A percentile compares a stretch with the other conserved stretches of the same genome.
Evolutionary conservation across 495 filamentous ascomycete species (phyloP).

Genomic region (Aspergillus heteromorphus): DNA sequence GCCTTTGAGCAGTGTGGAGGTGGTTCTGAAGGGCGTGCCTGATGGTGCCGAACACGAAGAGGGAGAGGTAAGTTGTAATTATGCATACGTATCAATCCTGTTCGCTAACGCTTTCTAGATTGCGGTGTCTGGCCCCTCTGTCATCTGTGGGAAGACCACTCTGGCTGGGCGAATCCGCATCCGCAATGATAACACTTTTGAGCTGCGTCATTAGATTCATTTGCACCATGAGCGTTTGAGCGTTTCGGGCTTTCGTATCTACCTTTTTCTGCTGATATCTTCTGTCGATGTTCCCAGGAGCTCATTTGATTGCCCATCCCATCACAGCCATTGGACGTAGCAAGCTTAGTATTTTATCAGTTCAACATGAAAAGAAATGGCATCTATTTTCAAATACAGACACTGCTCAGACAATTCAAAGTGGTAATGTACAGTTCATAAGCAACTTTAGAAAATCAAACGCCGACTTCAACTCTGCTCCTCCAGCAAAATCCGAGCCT

Average conservation of each 20-base stretch:
- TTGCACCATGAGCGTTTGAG: not conserved
- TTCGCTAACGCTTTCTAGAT: slow-evolving; percentile 20
- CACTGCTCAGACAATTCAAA: slow-evolving; percentile 11
- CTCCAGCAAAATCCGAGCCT: slow-evolving; percentile 14
- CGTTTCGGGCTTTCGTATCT: not conserved
- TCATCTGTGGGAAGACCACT: slow-evolving; percentile 27
- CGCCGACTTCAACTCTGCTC: not conserved
- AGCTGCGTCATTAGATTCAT: slow-evolving; percentile 15
- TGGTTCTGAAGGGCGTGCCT: slow-evolving; percentile 55
- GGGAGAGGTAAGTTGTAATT: slow-evolving; percentile 53
- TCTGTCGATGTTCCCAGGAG: not conserved
- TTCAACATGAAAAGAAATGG: slow-evolving; percentile 7
- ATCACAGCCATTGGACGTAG: not conserved
- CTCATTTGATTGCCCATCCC: not conserved
- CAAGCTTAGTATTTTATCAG: slow-evolving; percentile 2
- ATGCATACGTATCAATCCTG: not conserved
- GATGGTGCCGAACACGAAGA: slow-evolving; percentile 55
- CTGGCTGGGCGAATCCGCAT: slow-evolving; percentile 30
- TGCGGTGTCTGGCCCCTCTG: slow-evolving; percentile 36
- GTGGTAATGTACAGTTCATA: slow-evolving; percentile 25
- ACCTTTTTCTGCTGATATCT: not conserved
- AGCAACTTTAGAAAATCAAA: not conserved
- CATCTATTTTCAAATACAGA: slow-evolving; percentile 18
- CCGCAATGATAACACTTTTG: slow-evolving; percentile 38
- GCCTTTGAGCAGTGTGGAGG: slow-evolving; percentile 73